A percentile compares a stretch with the other conserved stretches of the same genome.
phyloP scores from a whole-genome alignment of 495 filamentous ascomycete genomes.

The Penicillium ochrochloron region DNA sequence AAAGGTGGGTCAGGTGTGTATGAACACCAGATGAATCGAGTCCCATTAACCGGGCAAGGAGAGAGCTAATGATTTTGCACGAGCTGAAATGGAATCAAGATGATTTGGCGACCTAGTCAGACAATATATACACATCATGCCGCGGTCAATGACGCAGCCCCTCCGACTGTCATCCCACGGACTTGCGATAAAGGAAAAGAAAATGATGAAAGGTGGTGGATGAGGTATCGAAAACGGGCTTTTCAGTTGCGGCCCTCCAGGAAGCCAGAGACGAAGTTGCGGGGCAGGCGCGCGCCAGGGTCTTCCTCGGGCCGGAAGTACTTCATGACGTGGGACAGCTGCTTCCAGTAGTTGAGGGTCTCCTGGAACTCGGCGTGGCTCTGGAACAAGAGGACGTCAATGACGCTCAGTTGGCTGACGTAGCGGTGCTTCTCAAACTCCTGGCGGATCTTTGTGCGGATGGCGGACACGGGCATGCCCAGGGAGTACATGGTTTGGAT shows the following conservation, averaged over 20 bases:
- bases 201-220: constrained; percentile 29
- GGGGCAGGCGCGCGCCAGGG: constrained; percentile 73
- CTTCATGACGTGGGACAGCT: constrained; percentile 93
- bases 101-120: constrained; percentile 40
- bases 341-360: constrained; percentile 99
- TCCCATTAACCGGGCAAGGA: neutral
- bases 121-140: constrained; percentile 52
- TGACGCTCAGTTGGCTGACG: constrained; percentile 81
- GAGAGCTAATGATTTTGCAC: neutral
- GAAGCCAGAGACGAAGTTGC: constrained; percentile 90
- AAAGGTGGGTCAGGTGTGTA: neutral
- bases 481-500: constrained; percentile 96
- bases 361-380: constrained; percentile 95
- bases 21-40: neutral
- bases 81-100: constrained; percentile 10
- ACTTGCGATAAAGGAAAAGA: constrained; percentile 33
- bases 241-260: constrained; percentile 68
- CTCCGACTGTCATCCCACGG: constrained; percentile 28
- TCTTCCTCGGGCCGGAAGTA: constrained; percentile 95
- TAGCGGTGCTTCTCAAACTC: constrained; percentile 97
- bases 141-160: constrained; percentile 35
- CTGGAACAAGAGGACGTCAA: constrained; percentile 87
- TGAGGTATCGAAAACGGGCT: constrained; percentile 20
- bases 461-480: constrained; percentile 80
- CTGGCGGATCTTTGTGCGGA: constrained; percentile 93